These are phyloP conservation scores for Amaranthus hypochondriacus DNA, from an alignment of 148 eudicot genomes.

Conservation along the genomic window DNA sequence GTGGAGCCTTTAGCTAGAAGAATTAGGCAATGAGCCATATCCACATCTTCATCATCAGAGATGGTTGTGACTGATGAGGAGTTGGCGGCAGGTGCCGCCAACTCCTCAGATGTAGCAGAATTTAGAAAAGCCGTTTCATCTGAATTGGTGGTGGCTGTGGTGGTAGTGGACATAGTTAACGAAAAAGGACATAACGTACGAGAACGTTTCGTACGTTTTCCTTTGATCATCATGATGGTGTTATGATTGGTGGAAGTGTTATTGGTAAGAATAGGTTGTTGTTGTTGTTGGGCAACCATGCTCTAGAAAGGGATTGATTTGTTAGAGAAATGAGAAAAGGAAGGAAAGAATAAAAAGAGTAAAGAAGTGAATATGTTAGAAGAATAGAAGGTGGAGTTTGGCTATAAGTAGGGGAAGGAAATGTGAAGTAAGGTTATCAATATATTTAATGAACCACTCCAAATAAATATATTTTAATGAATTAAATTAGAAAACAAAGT, in stretches of 20 bases:
- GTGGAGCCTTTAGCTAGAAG: constrained; percentile 59
- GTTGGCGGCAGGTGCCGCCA: neutral
- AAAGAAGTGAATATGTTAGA: constrained; percentile 9
- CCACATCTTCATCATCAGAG: constrained; percentile 48
- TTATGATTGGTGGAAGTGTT: neutral
- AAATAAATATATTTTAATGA: neutral
- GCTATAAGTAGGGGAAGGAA: constrained; percentile 21
- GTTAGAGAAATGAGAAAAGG: neutral
- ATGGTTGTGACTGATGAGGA: constrained; percentile 2
- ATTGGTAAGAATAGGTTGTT: constrained; percentile 20
- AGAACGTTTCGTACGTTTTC: constrained; percentile 64
- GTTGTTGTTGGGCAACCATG: constrained; percentile 29
- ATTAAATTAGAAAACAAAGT: neutral
- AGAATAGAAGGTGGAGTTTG: constrained; percentile 15
- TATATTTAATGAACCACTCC: too few relatives aligned
- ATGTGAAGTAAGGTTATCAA: constrained; percentile 5
- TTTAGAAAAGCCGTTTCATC: neutral
- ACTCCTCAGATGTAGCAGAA: constrained; percentile 12
- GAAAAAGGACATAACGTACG: constrained; percentile 44
- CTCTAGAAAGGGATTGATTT: neutral
- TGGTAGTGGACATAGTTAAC: constrained; percentile 34
- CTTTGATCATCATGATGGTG: constrained; percentile 36
- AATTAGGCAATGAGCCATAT: constrained; percentile 79
- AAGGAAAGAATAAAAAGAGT: neutral
- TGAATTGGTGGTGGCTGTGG: constrained; percentile 22